Conservation (phyloP, 2,329 filamentous ascomycete species). For the Rhinocladiella mackenziei region DNA sequence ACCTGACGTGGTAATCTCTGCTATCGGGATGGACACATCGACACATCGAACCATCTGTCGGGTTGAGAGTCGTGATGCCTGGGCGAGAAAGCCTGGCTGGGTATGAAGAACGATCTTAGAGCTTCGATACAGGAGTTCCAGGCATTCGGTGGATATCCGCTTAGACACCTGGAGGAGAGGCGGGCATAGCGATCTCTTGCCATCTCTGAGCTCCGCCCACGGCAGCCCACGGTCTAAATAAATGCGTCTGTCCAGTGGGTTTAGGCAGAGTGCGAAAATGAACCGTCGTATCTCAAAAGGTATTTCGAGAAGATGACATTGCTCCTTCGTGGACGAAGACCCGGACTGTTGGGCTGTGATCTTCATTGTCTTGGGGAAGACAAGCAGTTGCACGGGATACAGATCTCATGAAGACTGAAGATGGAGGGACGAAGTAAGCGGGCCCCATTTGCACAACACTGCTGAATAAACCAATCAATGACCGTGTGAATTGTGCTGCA, state of each 20-base stretch:
- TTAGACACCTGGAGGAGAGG: conserved; percentile 2
- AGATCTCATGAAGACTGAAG: background rate
- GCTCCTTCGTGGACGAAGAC: background rate
- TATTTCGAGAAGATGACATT: conserved; percentile 3
- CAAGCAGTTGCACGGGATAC: background rate
- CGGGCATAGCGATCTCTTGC: conserved; percentile 1
- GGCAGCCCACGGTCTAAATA: background rate
- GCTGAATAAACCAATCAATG: no score
- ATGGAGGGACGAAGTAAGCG: background rate
- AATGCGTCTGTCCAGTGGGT: conserved; percentile 1
- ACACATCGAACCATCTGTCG: conserved; percentile 1
- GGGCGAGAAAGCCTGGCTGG: background rate
- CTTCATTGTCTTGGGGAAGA: conserved; percentile 1
- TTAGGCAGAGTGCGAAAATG: background rate
- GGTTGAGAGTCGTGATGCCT: conserved; percentile 2
- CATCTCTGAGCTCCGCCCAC: background rate
- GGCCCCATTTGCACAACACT: no score
- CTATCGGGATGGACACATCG: conserved; percentile 3
- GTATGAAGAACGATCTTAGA: conserved; percentile 3
- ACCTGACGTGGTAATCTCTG: background rate
- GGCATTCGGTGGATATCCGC: conserved; percentile 3
- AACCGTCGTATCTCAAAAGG: conserved; percentile 4
- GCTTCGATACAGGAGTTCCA: background rate
- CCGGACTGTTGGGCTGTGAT: conserved; percentile 1
- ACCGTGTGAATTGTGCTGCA: no score